Base-by-base conservation (phyloP, 352 stramenopile genomes). In the Phytophthora tentaculata region DNA sequence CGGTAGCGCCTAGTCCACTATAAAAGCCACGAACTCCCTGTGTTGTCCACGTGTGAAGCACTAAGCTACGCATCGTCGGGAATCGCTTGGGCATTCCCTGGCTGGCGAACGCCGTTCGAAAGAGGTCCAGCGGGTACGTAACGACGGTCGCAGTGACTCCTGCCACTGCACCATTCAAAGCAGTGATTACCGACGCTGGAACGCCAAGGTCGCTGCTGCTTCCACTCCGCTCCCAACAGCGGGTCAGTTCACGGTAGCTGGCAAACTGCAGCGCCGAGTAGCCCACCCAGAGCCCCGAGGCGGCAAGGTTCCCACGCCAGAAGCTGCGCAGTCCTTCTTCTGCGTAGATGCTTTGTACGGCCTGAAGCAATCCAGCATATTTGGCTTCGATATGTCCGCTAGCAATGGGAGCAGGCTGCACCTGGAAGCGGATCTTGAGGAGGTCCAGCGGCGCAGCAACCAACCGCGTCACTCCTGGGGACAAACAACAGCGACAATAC, bases 111-210 rank as follows among this genome's bases (percentile, higher is more conserved):
- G 94, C 88, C 7, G 97, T 99, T 45, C 97, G 88, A 50, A 95
- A 97, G 16, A 98, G 76, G 71, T 99, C 97, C 58, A 99, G 90
- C 16, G 97, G 97, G 71, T 99, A 99, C 13, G 95, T 98, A 9
- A 84, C 65, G 3, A 94, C 35, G 0, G 95, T 98, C 1, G 95
- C 93, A 56, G 87, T 77, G 19, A 97, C 79, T 2, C 94, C 97
- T 0, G 95, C 90, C 6, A 83, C 56, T 8, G 95, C 95, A 23
- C 97, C 97, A 60, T 93, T 91, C 8, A 82, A 50, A 57, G 95
- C 97, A 61, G 76, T 82, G 5, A 90, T 67, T 1, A 81, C 44
- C 0, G 75, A 54, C 9, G 47, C 41, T n/a, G 35, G 68, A 20
- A 22, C 29, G 13, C 8, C 26, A 10, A 49, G 3, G 1, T n/a